Conservation (phyloP, 257 asterid species). For the Forsythia suspensa region DNA sequence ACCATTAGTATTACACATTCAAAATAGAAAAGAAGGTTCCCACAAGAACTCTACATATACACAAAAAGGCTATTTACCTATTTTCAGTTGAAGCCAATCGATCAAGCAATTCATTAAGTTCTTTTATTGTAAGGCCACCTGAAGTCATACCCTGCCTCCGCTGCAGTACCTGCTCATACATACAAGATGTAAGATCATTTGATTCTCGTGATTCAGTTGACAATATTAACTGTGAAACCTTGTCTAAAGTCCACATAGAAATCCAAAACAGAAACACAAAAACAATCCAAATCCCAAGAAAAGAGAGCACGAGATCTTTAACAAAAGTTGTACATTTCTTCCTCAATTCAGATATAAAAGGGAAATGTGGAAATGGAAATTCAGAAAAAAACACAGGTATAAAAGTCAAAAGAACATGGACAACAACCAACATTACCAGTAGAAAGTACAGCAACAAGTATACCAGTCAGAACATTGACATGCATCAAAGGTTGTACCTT, state of each 20-base stretch:
- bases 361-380: background rate
- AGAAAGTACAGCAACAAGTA: background rate
- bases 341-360: background rate
- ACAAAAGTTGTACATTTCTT: background rate
- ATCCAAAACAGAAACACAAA: background rate
- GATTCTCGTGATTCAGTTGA: slow-evolving; percentile 1
- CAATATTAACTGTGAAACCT: background rate
- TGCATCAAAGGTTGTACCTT: background rate
- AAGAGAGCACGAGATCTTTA: background rate
- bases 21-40: background rate
- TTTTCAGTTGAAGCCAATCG: slow-evolving; percentile 74
- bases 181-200: slow-evolving; percentile 14
- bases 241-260: background rate
- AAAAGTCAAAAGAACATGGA: background rate
- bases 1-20: background rate
- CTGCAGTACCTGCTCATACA: slow-evolving; percentile 63
- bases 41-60: slow-evolving; percentile 9
- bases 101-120: slow-evolving; percentile 83
- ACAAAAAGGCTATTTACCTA: slow-evolving; percentile 44
- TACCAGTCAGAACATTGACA: background rate
- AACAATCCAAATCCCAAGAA: background rate
- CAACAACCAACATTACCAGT: background rate
- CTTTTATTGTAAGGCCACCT: slow-evolving; percentile 69
- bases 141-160: slow-evolving; percentile 82
- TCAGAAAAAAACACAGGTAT: background rate